Evolutionary conservation across 768 basidiomycete species (phyloP).

Genomic region (Aureoboletus auriporus): DNA sequence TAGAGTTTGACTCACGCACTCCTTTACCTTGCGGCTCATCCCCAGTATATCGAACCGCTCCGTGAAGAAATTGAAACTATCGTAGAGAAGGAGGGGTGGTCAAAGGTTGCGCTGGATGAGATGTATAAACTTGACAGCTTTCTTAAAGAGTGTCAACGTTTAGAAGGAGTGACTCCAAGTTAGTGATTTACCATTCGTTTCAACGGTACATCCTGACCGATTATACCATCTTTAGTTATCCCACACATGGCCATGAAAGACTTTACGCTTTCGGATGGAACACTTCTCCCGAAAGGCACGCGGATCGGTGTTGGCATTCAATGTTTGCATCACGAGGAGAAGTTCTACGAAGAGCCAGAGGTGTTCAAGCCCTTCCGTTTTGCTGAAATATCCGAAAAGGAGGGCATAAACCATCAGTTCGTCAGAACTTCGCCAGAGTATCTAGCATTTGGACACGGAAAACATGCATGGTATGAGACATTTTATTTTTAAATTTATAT

Average conservation of each 20-base stretch:
- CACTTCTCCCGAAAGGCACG: slow-evolving; percentile 32
- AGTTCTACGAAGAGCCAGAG: slow-evolving; percentile 30
- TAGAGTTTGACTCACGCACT: slow-evolving; percentile 12
- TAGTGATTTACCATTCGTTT: background rate
- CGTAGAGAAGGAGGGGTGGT: slow-evolving; percentile 13
- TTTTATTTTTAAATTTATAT: background rate
- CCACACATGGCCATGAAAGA: slow-evolving; percentile 10
- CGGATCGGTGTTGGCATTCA: slow-evolving; percentile 21
- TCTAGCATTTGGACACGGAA: slow-evolving; percentile 34
- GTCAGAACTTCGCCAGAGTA: slow-evolving; percentile 28
- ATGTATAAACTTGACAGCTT: slow-evolving; percentile 21
- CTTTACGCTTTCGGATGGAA: slow-evolving; percentile 34
- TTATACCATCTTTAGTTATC: slow-evolving; percentile 1
- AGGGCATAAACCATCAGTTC: slow-evolving; percentile 31
- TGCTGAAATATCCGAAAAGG: slow-evolving; percentile 24
- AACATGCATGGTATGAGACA: slow-evolving; percentile 10
- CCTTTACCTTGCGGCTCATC: slow-evolving; percentile 9
- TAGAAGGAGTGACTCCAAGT: slow-evolving; percentile 27
- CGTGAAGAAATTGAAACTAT: slow-evolving; percentile 16
- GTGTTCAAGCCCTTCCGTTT: slow-evolving; percentile 35
- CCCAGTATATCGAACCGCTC: slow-evolving; percentile 10
- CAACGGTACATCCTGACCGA: background rate
- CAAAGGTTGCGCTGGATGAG: slow-evolving; percentile 12
- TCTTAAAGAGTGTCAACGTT: slow-evolving; percentile 20
- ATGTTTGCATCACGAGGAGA: slow-evolving; percentile 20